Evolutionary conservation across 208 protist genomes (phyloP), one percentile per base, ranked within the genome.

Genomic region (Acanthamoeba triangularis): DNA sequence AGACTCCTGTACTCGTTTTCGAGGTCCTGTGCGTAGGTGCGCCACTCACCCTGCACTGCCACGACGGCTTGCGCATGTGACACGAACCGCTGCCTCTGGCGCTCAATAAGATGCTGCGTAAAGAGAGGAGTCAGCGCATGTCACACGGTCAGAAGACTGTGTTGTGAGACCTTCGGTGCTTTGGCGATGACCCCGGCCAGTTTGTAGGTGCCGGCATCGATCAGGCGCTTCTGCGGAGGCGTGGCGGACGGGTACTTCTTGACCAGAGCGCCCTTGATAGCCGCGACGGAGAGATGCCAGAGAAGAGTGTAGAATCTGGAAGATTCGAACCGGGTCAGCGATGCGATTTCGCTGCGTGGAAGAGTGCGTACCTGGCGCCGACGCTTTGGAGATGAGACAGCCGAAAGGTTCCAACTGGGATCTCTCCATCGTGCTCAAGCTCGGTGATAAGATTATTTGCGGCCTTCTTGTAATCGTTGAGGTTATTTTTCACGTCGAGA

Each of bases 341-440:
- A 7, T 41, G 76, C 5, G 23, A 30, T 3, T 84, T 56, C 4
- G 11, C 16, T 23, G n/a, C 14, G 6, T 49, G 1, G 14, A 16
- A 33, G 54, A 18, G 28, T 37, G 8, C 61, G 33, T 33, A 88
- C 80, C 80, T 88, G 47, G 80, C 25, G 37, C 87, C 63, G 20
- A 67, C 67, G 33, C 61, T 93, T 28, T 93, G 87, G 7, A 93
- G 87, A 33, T 93, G 87, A n/a, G 87, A 93, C 33, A 93, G 87
- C 0, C 87, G 87, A 30, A 93, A 67, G 1, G 87, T 76, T 59
- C 63, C 63, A 11, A 6, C 33, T 16, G 87, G 87, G 13, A 93
- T 47, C 44, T 93, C 63, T 28, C 87, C 87, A 5, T 93, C 87
- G 7, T 93, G 54, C 87, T 93, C 87, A 8, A 93, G 41, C 28